Percentiles rank a stretch among this genome's conserved stretches.
Conservation (phyloP, 2,329 filamentous ascomycete genomes). For the Tricladium varicosporioides region DNA sequence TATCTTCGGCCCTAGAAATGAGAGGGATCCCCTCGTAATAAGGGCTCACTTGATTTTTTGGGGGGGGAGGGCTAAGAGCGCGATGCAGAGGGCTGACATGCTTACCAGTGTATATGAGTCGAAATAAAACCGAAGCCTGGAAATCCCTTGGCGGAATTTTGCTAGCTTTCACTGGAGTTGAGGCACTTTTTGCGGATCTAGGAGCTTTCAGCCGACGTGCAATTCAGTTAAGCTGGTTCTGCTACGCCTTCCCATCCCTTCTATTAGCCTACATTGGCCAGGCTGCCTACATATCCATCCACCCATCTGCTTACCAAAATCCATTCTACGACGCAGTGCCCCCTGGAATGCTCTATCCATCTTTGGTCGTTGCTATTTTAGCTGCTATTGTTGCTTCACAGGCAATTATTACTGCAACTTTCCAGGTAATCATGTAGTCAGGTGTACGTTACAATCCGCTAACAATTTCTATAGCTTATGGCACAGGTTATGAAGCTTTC, state of each 20-base stretch:
- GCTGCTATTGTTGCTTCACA: constrained; percentile 77
- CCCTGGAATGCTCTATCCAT: constrained; percentile 64
- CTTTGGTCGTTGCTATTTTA: constrained; percentile 65
- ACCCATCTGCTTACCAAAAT: constrained; percentile 62
- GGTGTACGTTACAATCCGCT: neutral
- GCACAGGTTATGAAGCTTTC: constrained; percentile 69
- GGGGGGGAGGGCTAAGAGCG: neutral
- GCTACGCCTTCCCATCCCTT: constrained; percentile 65
- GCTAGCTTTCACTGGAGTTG: constrained; percentile 72
- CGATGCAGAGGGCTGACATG: neutral
- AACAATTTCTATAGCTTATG: constrained; percentile 45
- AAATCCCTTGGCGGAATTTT: constrained; percentile 65
- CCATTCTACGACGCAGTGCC: constrained; percentile 73
- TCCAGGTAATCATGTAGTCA: constrained; percentile 46
- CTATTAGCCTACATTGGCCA: constrained; percentile 53
- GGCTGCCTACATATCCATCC: constrained; percentile 64
- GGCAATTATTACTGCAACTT: constrained; percentile 74
- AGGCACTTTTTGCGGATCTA: constrained; percentile 74
- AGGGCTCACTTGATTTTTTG: too few species aligned
- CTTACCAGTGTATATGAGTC: constrained; percentile 48
- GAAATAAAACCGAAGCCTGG: constrained; percentile 59
- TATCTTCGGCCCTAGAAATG: too few species aligned
- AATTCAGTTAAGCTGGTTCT: constrained; percentile 71
- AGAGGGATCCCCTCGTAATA: too few species aligned
- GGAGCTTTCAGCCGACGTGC: constrained; percentile 70